These are phyloP conservation scores for Malassezia nana DNA, from an alignment of 1,284 basidiomycete genomes.

Conservation along the genomic window DNA sequence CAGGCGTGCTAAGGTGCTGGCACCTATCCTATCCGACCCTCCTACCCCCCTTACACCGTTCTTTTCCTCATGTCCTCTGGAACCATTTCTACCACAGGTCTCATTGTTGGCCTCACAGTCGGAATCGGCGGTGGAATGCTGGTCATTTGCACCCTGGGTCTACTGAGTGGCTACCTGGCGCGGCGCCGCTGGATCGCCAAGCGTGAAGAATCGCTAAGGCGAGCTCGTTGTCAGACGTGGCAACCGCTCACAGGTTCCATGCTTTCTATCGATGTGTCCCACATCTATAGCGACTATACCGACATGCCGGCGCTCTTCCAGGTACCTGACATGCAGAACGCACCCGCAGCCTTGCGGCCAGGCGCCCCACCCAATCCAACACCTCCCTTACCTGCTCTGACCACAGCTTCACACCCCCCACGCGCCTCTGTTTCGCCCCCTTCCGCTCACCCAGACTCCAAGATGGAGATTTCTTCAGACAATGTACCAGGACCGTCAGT, in stretches of 20 bases:
- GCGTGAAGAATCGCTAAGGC: constrained; percentile 8
- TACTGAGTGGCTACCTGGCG: constrained; percentile 3
- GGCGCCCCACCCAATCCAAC: neutral
- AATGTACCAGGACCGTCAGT: neutral
- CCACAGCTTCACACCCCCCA: neutral
- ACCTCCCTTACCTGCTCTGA: neutral
- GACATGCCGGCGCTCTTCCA: neutral
- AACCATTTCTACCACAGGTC: neutral
- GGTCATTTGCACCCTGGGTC: constrained; percentile 4
- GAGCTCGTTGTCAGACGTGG: neutral
- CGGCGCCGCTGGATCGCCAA: constrained; percentile 11
- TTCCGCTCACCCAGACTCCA: no score
- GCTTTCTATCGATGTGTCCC: neutral
- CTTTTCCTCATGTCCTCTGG: neutral
- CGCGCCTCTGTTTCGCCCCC: no score
- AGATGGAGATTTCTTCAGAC: no score
- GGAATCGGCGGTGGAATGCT: constrained; percentile 12
- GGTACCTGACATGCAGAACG: neutral
- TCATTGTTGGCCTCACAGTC: constrained; percentile 8
- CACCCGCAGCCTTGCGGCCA: neutral
- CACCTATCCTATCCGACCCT: neutral
- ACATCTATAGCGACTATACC: neutral
- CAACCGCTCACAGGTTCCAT: neutral
- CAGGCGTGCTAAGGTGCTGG: constrained; percentile 18
- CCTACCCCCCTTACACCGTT: neutral